Conservation (phyloP, 2,329 filamentous ascomycete species). For the Rachicladosporium sp. region DNA sequence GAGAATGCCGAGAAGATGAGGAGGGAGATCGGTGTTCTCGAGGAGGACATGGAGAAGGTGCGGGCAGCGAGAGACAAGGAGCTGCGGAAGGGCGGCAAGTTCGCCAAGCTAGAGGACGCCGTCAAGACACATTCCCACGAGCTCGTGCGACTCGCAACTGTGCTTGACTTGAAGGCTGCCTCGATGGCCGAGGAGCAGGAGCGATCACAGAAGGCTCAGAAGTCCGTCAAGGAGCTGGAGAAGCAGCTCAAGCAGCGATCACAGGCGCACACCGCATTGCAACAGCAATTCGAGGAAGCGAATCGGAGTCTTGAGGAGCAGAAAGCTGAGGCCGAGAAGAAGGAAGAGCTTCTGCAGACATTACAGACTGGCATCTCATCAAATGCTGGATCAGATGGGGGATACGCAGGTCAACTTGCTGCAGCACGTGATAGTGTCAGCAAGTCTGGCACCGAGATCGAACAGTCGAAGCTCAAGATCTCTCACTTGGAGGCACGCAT, state of each 20-base stretch:
- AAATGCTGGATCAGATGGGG: constrained; percentile 95
- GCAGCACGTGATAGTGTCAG: constrained; percentile 81
- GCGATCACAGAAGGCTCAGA: constrained; percentile 59
- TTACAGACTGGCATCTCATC: constrained; percentile 94
- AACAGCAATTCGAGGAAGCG: constrained; percentile 65
- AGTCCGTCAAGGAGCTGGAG: constrained; percentile 69
- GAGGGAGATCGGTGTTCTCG: constrained; percentile 77
- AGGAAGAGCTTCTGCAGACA: constrained; percentile 91
- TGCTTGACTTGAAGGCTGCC: constrained; percentile 79
- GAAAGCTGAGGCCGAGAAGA: constrained; percentile 75
- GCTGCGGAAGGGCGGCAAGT: constrained; percentile 85
- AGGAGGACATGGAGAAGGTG: constrained; percentile 82
- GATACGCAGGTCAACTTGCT: constrained; percentile 91
- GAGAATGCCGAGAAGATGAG: constrained; percentile 68
- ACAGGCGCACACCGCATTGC: constrained; percentile 61
- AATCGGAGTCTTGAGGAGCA: constrained; percentile 76
- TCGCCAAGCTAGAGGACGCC: constrained; percentile 79
- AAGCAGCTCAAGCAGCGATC: constrained; percentile 70
- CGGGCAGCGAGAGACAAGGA: constrained; percentile 84
- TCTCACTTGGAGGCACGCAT: constrained; percentile 82
- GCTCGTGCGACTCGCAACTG: constrained; percentile 74
- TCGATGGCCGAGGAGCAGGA: constrained; percentile 79
- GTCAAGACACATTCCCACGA: constrained; percentile 92
- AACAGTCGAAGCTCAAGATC: constrained; percentile 94
- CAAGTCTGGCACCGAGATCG: constrained; percentile 77